Base-by-base conservation (phyloP, 1,139 yeast genomes). In the Kodamaea derodonti region DNA sequence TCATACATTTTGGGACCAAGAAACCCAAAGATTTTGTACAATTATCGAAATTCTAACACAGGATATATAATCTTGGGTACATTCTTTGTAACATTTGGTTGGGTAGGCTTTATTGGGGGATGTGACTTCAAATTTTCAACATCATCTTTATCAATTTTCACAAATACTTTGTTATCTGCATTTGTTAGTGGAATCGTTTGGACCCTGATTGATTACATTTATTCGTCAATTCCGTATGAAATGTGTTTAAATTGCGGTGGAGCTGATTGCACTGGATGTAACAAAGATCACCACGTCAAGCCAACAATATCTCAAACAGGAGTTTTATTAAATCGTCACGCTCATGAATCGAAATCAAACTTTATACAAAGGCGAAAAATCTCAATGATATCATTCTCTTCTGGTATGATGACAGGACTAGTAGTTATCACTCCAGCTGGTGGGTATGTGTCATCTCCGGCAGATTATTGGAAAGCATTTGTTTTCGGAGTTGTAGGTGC, bases 1-100 rank as follows among this genome's bases (percentile, higher is more conserved):
- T 74, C 84, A 13, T 69, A 69, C 46, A 64, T 73, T 28, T 58
- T 80, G 34, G 86, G 86, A 0, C 77, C 78, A 7, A 54, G 78
- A 36, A 66, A 65, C 36, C 65, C 72, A 3, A 59, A 59, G 38
- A 49, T 62, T 4, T 52, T 72, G 17, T 52, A 52, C 39, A 55
- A 69, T 33, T 69, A 69, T 40, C 50, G 70, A 27, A 58, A 58
- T 38, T 56, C 69, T 16, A 69, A 59, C 42, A 61, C 62, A 14
- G 63, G 66, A 1, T 52, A 48, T 45, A 74, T 80, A 16, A 61
- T 79, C 1, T 47, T 78, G 17, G 87, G 87, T 12, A 73, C 84
- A 0, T 52, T 59, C 14, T 54, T 66, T 30, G 49, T 68, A 5
- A 33, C 51, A 10, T 55, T 56, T 43, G 75, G 75, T 2, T 69